These are phyloP conservation scores for Tolypocladium amazonense DNA, from an alignment of 2,329 filamentous ascomycete genomes.

Conservation along the genomic window DNA sequence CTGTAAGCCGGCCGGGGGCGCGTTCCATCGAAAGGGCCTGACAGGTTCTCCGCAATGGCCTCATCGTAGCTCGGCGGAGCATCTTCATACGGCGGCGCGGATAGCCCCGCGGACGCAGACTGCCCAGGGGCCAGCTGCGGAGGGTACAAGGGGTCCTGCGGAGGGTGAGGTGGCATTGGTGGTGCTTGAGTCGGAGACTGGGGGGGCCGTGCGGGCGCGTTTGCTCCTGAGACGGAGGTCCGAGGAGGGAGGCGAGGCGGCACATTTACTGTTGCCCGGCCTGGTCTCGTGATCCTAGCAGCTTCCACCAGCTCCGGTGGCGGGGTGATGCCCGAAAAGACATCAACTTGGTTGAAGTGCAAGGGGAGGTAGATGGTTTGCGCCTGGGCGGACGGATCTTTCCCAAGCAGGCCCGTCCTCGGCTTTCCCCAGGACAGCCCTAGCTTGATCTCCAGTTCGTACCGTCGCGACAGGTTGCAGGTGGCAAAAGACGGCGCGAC, in stretches of 20 bases:
- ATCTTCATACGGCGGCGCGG: conserved; percentile 48
- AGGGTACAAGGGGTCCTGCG: conserved; percentile 44
- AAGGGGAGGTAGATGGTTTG: conserved; percentile 73
- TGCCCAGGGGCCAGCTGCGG: conserved; percentile 40
- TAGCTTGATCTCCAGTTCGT: conserved; percentile 74
- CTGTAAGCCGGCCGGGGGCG: conserved; percentile 56
- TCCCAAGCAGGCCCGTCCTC: conserved; percentile 17
- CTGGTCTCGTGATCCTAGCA: conserved; percentile 23
- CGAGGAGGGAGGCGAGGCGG: conserved; percentile 26
- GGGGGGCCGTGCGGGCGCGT: conserved; percentile 6
- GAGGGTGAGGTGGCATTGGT: conserved; percentile 15
- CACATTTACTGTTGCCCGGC: conserved; percentile 22
- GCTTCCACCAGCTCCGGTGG: conserved; percentile 66
- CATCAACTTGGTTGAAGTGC: conserved; percentile 59
- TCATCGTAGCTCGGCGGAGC: conserved; percentile 95
- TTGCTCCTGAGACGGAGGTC: conserved; percentile 14
- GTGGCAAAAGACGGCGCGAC: conserved; percentile 79
- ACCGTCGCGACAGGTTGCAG: conserved; percentile 75
- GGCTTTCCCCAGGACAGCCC: conserved; percentile 65
- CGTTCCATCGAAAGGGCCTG: conserved; percentile 55
- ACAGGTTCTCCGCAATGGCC: conserved; percentile 68
- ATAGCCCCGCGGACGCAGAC: conserved; percentile 19
- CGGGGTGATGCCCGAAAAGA: conserved; percentile 82
- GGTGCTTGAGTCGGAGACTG: conserved; percentile 10
- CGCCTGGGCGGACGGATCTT: conserved; percentile 23